Percentiles rank a stretch among this genome's conserved stretches.
Evolutionary conservation across 331 rosid genomes (phyloP).

Genomic region (Stylosanthes scabra): DNA sequence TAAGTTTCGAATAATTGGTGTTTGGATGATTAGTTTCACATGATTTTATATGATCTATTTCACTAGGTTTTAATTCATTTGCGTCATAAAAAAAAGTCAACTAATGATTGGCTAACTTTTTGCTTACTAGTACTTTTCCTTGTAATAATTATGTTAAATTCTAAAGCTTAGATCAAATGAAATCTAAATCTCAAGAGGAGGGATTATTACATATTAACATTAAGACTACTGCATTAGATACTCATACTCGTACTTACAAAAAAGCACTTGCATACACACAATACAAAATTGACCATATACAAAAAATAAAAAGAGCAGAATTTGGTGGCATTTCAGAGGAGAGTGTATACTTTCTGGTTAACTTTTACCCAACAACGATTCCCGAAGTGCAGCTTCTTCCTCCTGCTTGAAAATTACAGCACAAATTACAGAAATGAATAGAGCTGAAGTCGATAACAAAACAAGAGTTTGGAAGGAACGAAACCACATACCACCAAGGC

Average conservation of each 20-base stretch:
- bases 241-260: neutral
- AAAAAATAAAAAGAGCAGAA: neutral
- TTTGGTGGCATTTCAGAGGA: constrained; percentile 14
- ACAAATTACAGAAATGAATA: constrained; percentile 6
- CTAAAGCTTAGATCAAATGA: neutral
- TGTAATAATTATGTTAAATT: neutral
- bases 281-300: constrained; percentile 45
- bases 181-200: neutral
- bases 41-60: too few species aligned
- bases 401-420: constrained; percentile 54
- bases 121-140: too few species aligned
- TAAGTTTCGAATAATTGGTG: too few species aligned
- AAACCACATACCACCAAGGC: constrained; percentile 79
- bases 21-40: too few species aligned
- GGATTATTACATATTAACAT: neutral
- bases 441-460: constrained; percentile 6
- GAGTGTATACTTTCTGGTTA: constrained; percentile 17
- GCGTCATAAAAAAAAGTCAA: too few species aligned
- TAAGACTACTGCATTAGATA: neutral
- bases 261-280: constrained; percentile 35
- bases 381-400: constrained; percentile 85
- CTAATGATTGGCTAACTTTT: too few species aligned
- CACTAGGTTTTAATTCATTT: too few species aligned
- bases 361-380: constrained; percentile 65
- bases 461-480: constrained; percentile 22